Percentiles rank a stretch among this genome's conserved stretches.
phyloP scores from a whole-genome alignment of 176 grass and related monocot species.

The Aegilops bicornis region DNA sequence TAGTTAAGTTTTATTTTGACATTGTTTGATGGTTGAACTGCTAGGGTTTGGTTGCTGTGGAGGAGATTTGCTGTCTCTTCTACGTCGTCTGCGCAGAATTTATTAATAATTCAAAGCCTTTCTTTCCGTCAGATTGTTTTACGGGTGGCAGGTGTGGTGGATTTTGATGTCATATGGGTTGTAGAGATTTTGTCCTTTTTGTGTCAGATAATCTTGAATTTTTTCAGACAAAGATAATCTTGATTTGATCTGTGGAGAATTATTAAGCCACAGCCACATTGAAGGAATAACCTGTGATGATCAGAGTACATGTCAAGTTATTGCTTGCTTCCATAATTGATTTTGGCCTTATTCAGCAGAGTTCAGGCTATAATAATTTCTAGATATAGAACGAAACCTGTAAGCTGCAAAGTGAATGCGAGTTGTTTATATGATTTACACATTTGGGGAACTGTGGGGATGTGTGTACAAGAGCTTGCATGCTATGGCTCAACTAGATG shows the following conservation, averaged over 20 bases:
- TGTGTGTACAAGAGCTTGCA: background rate
- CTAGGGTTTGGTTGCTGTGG: background rate
- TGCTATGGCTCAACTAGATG: background rate
- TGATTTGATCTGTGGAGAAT: background rate
- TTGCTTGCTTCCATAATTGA: background rate
- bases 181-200: background rate
- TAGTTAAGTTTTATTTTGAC: background rate
- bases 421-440: background rate
- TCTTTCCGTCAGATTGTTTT: background rate
- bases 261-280: background rate
- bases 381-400: background rate
- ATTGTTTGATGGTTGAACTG: background rate
- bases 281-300: background rate
- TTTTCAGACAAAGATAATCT: background rate
- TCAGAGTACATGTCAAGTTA: background rate
- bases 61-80: background rate
- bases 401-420: background rate
- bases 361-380: background rate
- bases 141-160: background rate
- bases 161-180: background rate
- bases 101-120: background rate
- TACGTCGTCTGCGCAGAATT: background rate
- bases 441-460: background rate
- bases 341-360: background rate
- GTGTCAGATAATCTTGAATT: background rate